Conservation (phyloP, 192 early-diverging fungal species). For the Physocladia obscura region DNA sequence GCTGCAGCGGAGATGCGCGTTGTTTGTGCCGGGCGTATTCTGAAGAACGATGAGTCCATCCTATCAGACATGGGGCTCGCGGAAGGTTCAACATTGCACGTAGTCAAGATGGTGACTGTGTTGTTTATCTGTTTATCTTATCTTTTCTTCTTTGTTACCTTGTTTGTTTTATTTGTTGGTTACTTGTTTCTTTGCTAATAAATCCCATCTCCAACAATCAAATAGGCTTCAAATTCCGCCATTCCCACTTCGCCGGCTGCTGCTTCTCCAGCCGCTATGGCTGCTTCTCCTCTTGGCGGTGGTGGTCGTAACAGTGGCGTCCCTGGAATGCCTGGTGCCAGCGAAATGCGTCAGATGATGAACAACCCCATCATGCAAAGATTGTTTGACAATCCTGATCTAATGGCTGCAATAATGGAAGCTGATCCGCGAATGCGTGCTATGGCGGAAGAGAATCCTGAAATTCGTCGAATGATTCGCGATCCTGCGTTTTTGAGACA, state of each 20-base stretch:
- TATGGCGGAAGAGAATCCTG: conserved; percentile 29
- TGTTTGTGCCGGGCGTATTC: conserved; percentile 20
- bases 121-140: background rate
- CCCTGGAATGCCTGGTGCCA: conserved; percentile 11
- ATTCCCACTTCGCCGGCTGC: background rate
- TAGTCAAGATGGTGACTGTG: background rate
- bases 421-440: conserved; percentile 29
- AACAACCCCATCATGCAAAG: conserved; percentile 30
- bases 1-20: conserved; percentile 19
- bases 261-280: background rate
- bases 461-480: conserved; percentile 27
- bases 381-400: conserved; percentile 30
- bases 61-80: conserved; percentile 1
- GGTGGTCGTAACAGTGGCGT: background rate
- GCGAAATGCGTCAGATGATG: conserved; percentile 12
- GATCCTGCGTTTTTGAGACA: conserved; percentile 32
- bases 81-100: conserved; percentile 20
- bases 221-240: background rate
- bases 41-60: conserved; percentile 22
- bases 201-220: background rate
- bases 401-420: conserved; percentile 34
- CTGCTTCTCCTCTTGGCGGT: background rate
- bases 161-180: background rate
- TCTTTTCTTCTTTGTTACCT: background rate
- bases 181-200: too few relatives aligned